Percentiles rank a stretch among this genome's conserved stretches.
Evolutionary conservation across 2,329 filamentous ascomycete species (phyloP).

Genomic region (Cytospora paraplurivora): DNA sequence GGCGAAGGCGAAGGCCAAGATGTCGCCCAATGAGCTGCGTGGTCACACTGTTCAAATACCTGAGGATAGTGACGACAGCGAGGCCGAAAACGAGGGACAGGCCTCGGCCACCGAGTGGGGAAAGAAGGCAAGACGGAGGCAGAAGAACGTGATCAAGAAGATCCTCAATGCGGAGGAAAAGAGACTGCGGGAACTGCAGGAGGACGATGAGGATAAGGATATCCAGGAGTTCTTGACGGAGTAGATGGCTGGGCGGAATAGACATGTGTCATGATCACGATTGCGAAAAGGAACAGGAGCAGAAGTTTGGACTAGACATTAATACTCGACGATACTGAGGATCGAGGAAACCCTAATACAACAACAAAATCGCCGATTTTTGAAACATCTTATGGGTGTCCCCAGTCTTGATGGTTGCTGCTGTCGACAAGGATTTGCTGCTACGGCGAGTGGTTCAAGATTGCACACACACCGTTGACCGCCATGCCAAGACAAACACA

Average conservation of each 20-base stretch:
- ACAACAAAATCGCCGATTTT: not conserved
- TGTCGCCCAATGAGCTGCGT: constrained; percentile 67
- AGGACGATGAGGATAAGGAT: constrained; percentile 73
- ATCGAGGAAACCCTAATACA: not conserved
- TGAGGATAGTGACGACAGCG: constrained; percentile 54
- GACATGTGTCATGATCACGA: not conserved
- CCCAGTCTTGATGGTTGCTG: no score
- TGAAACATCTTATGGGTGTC: no score
- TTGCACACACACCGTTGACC: no score
- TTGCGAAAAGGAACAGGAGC: not conserved
- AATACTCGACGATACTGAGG: not conserved
- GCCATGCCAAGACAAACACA: no score
- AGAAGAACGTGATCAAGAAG: constrained; percentile 67
- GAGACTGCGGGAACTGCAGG: constrained; percentile 54
- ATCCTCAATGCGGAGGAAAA: constrained; percentile 65
- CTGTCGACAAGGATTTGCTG: no score
- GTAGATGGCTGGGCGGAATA: constrained; percentile 34
- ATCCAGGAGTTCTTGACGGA: constrained; percentile 71
- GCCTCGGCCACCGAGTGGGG: constrained; percentile 64
- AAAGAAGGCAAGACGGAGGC: constrained; percentile 68
- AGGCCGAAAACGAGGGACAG: constrained; percentile 47
- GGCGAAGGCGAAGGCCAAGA: constrained; percentile 48
- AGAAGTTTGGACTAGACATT: not conserved
- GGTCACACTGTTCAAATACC: constrained; percentile 56
- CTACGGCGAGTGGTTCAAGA: no score